Evolutionary conservation across 306 rosid genomes (phyloP).

Genomic region (Trichosanthes truncata): DNA sequence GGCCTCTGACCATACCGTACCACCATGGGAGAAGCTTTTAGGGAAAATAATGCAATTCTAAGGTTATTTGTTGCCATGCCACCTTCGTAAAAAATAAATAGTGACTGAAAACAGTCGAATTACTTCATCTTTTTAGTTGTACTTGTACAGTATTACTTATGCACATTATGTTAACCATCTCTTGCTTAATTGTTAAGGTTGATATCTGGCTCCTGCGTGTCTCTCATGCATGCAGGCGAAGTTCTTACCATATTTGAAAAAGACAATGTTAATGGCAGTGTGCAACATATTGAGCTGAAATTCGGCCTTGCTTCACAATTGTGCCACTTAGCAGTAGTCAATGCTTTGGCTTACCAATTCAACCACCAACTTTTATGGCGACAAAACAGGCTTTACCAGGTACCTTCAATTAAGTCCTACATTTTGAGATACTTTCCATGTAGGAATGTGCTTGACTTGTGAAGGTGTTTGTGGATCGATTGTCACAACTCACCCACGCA

Average conservation of each 20-base stretch:
- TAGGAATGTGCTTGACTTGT: neutral
- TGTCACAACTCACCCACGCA: neutral
- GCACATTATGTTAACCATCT: neutral
- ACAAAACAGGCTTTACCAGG: neutral
- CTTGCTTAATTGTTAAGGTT: neutral
- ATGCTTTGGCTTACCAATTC: neutral
- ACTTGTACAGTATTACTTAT: neutral
- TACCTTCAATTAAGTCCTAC: neutral
- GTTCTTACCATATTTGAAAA: neutral
- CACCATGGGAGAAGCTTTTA: neutral
- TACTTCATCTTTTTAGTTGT: neutral
- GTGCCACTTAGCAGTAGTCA: neutral
- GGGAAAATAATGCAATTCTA: neutral
- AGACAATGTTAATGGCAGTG: neutral
- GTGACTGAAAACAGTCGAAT: neutral
- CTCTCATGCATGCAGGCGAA: neutral
- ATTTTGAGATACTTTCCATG: neutral
- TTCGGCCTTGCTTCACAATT: neutral
- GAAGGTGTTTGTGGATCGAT: neutral
- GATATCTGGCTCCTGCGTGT: neutral
- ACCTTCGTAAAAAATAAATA: neutral
- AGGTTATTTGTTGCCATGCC: neutral
- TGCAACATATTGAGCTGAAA: neutral
- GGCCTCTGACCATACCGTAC: neutral
- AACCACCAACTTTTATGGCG: neutral